Evolutionary conservation across 768 basidiomycete genomes (phyloP), one percentile per base, ranked within the genome.

Genomic region (Phlebiopsis flavidoalba): DNA sequence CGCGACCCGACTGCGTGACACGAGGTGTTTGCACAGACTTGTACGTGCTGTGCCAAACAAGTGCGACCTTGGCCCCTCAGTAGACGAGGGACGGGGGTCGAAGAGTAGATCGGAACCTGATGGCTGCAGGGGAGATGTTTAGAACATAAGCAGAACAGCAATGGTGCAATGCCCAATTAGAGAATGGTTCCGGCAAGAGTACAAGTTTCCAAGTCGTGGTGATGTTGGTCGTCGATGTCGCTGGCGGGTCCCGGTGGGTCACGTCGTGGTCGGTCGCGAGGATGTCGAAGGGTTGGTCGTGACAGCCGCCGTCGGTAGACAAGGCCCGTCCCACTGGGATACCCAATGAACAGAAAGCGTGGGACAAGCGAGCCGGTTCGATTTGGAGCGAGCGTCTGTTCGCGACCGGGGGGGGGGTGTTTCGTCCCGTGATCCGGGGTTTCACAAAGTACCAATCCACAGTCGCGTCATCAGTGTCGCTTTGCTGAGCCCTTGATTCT

Each of bases 1-100:
- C 79, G n/a, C n/a, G 76, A 75, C 83, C 79, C 71, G 86, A 84
- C 50, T 84, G n/a, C n/a, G 81, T 4, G 85, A 85, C n/a, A 63
- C 82, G 76, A 11, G 80, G 79, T 19, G 83, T 80, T 63, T 82
- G 78, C 53, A 83, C 67, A 0, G 79, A 78, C 15, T 82, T 80
- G 66, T 79, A 84, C 0, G 84, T 83, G 19, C 78, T 49, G 84
- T 83, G 73, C 84, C 86, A 65, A 81, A 81, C 21, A 80, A 75
- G 22, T 86, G 87, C 53, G 88, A 88, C 77, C 86, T 80, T 21
- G 79, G 75, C 15, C 68, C 69, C 57, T n/a, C n/a, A n/a, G 65
- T 64, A 17, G 63, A 67, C 40, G 72, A 71, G 60, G 67, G 65
- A 40, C n/a, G n/a, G 69, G 67, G 37, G 71, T 66, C 11, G 66